phyloP scores from a whole-genome alignment of 352 stramenopile genomes.

The Globisporangium nagaii region DNA sequence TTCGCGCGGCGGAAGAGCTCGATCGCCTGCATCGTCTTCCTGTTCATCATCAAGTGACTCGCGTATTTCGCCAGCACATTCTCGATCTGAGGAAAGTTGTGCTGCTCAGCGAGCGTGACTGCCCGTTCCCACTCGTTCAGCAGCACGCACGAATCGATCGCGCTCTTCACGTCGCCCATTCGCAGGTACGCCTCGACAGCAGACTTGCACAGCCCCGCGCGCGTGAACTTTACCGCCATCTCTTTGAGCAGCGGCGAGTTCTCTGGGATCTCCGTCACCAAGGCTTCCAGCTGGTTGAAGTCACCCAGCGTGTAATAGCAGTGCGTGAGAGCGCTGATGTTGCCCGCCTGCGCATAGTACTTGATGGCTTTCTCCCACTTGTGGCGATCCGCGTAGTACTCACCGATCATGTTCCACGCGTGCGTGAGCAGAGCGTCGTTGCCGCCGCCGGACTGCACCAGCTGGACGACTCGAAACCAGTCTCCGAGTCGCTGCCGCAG shows the following conservation, averaged over 20 bases:
- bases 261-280: conserved; percentile 84
- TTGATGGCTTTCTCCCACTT: conserved; percentile 92
- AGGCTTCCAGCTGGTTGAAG: conserved; percentile 81
- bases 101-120: conserved; percentile 86
- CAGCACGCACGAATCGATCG: conserved; percentile 91
- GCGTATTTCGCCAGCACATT: conserved; percentile 90
- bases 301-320: conserved; percentile 91
- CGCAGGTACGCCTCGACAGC: conserved; percentile 87
- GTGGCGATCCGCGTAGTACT: conserved; percentile 88
- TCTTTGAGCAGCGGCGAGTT: conserved; percentile 73
- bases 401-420: conserved; percentile 88
- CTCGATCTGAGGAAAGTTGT: conserved; percentile 93
- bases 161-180: conserved; percentile 88
- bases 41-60: conserved; percentile 76
- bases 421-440: conserved; percentile 77
- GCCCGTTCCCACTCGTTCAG: conserved; percentile 92
- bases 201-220: conserved; percentile 72
- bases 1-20: conserved; percentile 91
- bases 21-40: conserved; percentile 86
- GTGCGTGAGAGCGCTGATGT: conserved; percentile 70
- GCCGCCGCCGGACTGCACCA: conserved; percentile 70
- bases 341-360: conserved; percentile 85
- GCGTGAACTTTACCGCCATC: conserved; percentile 86
- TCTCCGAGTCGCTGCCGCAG: conserved; percentile 87
- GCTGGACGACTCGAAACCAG: conserved; percentile 89